Evolutionary conservation across 202 grass and related monocot species (phyloP), one percentile per base, ranked within the genome.

Genomic region (Brachypodium distachyon): DNA sequence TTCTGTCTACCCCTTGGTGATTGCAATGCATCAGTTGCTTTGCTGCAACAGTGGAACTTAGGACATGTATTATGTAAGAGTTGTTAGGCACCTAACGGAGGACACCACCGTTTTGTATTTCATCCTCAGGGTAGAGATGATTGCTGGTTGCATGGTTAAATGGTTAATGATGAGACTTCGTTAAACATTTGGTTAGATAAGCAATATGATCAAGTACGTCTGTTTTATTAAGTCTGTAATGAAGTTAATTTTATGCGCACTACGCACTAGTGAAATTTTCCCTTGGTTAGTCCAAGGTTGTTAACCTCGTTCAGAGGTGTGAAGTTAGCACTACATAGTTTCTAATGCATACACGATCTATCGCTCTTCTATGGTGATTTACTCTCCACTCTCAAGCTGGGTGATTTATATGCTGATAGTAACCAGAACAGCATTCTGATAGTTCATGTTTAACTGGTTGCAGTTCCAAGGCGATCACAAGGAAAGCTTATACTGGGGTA

Each of bases 401-500:
- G 41, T 83, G 3, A 32, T 27, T 40, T 31, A 27, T 65, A 72
- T 27, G 55, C 77, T 80, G 27, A 18, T 57, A 38, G 12, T 61
- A 67, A 81, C 18, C 23, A 50, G 7, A 36, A 66, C 41, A 17
- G 36, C 51, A 77, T 77, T 88, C 68, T 94, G 28, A 80, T 67
- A 46, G 49, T 67, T 59, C 23, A 77, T 82, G 44, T 55, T 77
- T 72, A 52, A 67, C 62, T 80, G 75, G 48, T 60, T 95, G 73
- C 74, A 98, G 96, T 98, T 98, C 85, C 89, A 90, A 87, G 87
- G 87, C 7, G 70, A 83, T 48, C 91, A 98, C 81, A 95, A 89
- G 70, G 96, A 98, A 79, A 98, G 85, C 73, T 76, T 98, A 73
- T 98, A 95, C 40, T 98, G 96, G 96, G 96, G 91, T 34, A 98